These are phyloP conservation scores for Creolimax fragrantissima DNA, from an alignment of 78 protist genomes.

Conservation along the genomic window DNA sequence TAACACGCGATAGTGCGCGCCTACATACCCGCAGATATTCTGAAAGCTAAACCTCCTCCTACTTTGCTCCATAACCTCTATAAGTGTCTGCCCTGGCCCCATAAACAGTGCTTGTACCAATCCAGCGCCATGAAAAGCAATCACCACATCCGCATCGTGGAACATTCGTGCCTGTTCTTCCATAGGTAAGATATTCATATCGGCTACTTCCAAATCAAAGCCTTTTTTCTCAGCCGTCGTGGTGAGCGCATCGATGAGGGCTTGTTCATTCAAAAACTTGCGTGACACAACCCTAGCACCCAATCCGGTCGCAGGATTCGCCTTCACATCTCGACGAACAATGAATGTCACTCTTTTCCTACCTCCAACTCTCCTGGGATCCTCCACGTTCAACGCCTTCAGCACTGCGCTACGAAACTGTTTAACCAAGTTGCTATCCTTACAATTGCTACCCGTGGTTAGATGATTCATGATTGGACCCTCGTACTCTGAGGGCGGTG, in stretches of 20 bases:
- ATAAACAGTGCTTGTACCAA: background rate
- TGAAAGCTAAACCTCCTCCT: background rate
- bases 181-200: background rate
- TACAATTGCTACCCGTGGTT: background rate
- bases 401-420: background rate
- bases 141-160: background rate
- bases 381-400: background rate
- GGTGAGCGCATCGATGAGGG: background rate
- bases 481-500: background rate
- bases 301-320: background rate
- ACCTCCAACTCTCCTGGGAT: background rate
- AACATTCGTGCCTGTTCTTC: background rate
- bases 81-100: background rate
- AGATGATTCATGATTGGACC: background rate
- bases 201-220: background rate
- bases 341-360: background rate
- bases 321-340: background rate
- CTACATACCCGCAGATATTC: background rate
- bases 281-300: background rate
- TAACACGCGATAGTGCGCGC: background rate
- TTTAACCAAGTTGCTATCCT: background rate
- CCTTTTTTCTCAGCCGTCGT: background rate
- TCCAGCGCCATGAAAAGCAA: background rate
- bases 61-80: background rate
- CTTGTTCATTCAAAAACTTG: background rate